Evolutionary conservation across 1,284 basidiomycete genomes (phyloP).

Genomic region (Psilocybe mexicana): DNA sequence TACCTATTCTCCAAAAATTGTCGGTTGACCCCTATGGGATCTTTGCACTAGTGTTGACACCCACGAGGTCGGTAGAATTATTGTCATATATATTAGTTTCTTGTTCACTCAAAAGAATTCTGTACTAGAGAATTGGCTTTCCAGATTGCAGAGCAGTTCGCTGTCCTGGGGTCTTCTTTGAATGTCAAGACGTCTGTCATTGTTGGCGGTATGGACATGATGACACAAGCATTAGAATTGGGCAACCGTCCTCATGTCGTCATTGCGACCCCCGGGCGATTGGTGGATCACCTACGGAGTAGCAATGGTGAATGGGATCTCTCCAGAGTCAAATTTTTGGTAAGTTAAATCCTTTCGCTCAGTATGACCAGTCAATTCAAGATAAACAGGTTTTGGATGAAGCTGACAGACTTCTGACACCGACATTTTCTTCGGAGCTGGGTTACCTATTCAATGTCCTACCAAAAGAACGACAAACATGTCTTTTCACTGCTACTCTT

Average conservation of each 20-base stretch:
- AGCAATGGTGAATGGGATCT: constrained; percentile 84
- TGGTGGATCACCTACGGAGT: constrained; percentile 89
- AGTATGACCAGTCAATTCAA: not conserved
- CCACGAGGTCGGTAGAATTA: constrained; percentile 71
- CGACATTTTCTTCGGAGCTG: constrained; percentile 89
- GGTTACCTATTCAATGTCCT: constrained; percentile 78
- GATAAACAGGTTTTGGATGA: constrained; percentile 85
- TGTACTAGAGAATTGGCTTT: constrained; percentile 86
- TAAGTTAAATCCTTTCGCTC: constrained; percentile 36
- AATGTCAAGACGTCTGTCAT: constrained; percentile 86
- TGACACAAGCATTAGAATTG: constrained; percentile 89
- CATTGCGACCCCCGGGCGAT: constrained; percentile 93
- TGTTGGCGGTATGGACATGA: constrained; percentile 99
- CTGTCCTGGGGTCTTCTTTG: constrained; percentile 83
- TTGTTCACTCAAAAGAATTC: not conserved
- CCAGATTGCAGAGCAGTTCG: constrained; percentile 96
- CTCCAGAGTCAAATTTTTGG: constrained; percentile 83
- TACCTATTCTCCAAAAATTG: constrained; percentile 92
- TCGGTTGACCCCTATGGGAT: constrained; percentile 91
- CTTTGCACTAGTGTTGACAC: constrained; percentile 91
- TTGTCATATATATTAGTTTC: not conserved
- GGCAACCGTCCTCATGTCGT: constrained; percentile 88
- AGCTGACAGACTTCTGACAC: constrained; percentile 90
- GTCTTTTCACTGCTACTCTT: constrained; percentile 95
- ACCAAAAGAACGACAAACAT: constrained; percentile 89